Conservation (phyloP, 192 early-diverging fungal species). For the Diversispora epigaea region DNA sequence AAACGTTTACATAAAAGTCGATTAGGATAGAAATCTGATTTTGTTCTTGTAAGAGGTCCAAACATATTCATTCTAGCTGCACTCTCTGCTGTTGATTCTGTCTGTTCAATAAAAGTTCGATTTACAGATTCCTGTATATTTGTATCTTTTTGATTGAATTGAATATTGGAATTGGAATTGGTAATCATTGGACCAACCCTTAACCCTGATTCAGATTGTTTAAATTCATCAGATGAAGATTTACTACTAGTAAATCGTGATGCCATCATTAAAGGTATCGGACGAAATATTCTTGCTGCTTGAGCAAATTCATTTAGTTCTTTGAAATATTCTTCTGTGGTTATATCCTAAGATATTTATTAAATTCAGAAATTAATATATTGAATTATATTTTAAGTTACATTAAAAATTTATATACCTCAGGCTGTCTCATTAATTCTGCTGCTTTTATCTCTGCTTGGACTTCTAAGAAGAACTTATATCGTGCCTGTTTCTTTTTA, state of each 20-base stretch:
- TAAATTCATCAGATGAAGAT: constrained; percentile 35
- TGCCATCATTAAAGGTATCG: constrained; percentile 67
- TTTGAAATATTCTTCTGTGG: constrained; percentile 48
- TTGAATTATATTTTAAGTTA: neutral
- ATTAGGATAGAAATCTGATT: constrained; percentile 59
- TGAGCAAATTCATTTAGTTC: constrained; percentile 75
- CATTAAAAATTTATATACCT: neutral
- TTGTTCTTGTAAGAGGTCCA: constrained; percentile 62
- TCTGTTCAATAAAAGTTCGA: neutral
- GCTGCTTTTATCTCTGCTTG: constrained; percentile 52
- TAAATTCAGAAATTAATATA: neutral
- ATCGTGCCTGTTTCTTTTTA: constrained; percentile 69
- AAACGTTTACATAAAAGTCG: constrained; percentile 77
- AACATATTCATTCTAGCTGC: constrained; percentile 67
- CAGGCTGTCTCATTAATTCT: constrained; percentile 24
- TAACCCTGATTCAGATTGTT: constrained; percentile 44
- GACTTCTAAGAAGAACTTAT: constrained; percentile 66
- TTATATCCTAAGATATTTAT: constrained; percentile 39
- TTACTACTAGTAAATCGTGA: constrained; percentile 67
- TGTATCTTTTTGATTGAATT: neutral
- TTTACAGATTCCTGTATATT: neutral
- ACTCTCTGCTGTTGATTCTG: constrained; percentile 43
- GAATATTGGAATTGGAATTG: neutral
- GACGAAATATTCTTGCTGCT: constrained; percentile 74
- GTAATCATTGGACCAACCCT: constrained; percentile 38